Conservation (phyloP, 1,284 basidiomycete genomes). For the Veloboletus limbatus region DNA sequence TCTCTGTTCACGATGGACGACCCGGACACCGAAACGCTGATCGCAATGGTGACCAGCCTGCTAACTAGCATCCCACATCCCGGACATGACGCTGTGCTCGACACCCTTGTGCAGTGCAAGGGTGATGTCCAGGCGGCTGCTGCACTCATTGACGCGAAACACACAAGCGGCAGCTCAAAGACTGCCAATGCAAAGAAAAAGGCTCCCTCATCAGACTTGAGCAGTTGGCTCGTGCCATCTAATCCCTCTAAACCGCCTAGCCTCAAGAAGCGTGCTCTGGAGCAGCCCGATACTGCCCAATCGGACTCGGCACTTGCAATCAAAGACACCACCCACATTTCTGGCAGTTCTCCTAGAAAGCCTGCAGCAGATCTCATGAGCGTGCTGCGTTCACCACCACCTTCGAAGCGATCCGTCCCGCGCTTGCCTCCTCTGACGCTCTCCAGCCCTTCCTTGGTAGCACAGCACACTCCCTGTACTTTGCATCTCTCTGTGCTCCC, state of each 20-base stretch:
- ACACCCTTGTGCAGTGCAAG: slow-evolving; percentile 56
- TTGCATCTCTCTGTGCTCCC: slow-evolving; percentile 67
- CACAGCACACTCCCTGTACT: slow-evolving; percentile 75
- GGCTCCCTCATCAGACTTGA: slow-evolving; percentile 44
- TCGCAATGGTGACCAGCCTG: slow-evolving; percentile 65
- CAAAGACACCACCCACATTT: slow-evolving; percentile 18
- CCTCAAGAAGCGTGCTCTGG: slow-evolving; percentile 21
- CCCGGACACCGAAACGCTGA: slow-evolving; percentile 63
- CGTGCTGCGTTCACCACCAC: slow-evolving; percentile 51
- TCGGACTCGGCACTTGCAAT: slow-evolving; percentile 9
- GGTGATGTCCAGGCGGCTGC: slow-evolving; percentile 65
- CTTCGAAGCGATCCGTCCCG: slow-evolving; percentile 38
- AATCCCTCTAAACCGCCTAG: slow-evolving; percentile 21
- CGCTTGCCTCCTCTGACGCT: slow-evolving; percentile 56
- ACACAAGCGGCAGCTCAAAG: slow-evolving; percentile 14
- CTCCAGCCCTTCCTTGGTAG: slow-evolving; percentile 55
- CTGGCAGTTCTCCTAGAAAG: slow-evolving; percentile 25
- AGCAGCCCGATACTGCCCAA: slow-evolving; percentile 2
- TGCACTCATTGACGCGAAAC: slow-evolving; percentile 34
- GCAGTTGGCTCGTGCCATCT: slow-evolving; percentile 49
- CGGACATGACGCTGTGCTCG: slow-evolving; percentile 47
- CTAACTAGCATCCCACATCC: slow-evolving; percentile 39
- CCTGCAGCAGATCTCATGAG: slow-evolving; percentile 50
- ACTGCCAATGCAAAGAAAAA: slow-evolving; percentile 36
- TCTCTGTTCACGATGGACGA: slow-evolving; percentile 22